Base-by-base conservation (phyloP, 306 rosid species). In the Acacia melanoxylon region DNA sequence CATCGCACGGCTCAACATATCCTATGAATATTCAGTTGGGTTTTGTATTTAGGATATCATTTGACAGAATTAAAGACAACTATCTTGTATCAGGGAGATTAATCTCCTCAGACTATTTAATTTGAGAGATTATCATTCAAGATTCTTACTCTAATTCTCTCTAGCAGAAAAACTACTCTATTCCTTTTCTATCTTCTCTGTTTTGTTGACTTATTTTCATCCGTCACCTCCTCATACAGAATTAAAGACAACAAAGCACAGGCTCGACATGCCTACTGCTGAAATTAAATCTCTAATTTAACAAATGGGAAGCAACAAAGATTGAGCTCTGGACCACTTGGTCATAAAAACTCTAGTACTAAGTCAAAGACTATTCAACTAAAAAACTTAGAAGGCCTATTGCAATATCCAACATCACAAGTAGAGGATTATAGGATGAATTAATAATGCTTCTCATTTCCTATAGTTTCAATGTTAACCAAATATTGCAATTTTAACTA, bases 401-500 rank as follows among this genome's bases (percentile, higher is more conserved):
- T 24, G 15, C 22, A 59, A 59, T 3, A 66, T 61, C 72, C 22
- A 59, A 59, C 15, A 72, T 61, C 72, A 40, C 62, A 80, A 52
- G 65, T 74, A 46, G 24, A 35, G 80, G 81, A 77, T 27, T 69
- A 52, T 8, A 80, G 29, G 27, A 76, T 70, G 41, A 59, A 59
- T 37, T 13, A 25, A 14, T 76, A 24, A 40, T 24, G 25, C 56
- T 41, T 40, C 40, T 41, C 35, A 68, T 46, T 46, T 35, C 19
- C 37, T 62, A 74, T 22, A 61, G 77, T 77, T 76, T 24, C 73
- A 2, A 49, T 42, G 78, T 68, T 31, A 59, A 79, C 52, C 45
- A 76, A 27, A 76, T 62, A 3, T 51, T 48, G 52, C 56, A 75
- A 79, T 72, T 56, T 67, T 59, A 79, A 79, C 71, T 49, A 41